phyloP scores from a whole-genome alignment of 164 flowering plant genomes.

The Tetrastigma voinierianum region DNA sequence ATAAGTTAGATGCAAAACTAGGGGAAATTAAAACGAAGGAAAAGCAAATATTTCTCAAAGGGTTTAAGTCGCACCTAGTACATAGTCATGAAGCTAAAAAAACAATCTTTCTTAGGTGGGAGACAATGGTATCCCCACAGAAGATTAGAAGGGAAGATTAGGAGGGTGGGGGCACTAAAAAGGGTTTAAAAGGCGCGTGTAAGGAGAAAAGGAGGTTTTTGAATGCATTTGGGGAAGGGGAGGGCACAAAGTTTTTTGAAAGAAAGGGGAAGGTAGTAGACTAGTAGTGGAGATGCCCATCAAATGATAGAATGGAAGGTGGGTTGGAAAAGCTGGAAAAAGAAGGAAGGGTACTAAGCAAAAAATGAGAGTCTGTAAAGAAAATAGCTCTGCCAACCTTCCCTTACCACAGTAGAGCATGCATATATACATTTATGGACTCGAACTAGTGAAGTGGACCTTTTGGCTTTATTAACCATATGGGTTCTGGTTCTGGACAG shows the following conservation, averaged over 20 bases:
- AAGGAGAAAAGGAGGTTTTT: background rate
- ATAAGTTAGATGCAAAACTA: background rate
- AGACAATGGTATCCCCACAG: conserved; percentile 2
- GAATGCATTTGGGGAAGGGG: background rate
- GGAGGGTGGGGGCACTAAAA: background rate
- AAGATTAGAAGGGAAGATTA: background rate
- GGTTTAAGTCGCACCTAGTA: background rate
- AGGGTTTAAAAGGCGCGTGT: background rate
- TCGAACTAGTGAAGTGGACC: too few relatives aligned
- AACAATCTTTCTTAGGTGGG: background rate
- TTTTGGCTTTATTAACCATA: background rate
- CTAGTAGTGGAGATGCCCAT: background rate
- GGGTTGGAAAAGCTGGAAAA: background rate
- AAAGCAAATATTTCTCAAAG: too few relatives aligned
- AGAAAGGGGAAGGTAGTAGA: background rate
- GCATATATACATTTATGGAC: background rate
- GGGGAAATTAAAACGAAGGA: background rate
- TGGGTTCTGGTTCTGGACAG: background rate
- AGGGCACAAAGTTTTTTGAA: background rate
- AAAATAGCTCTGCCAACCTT: background rate
- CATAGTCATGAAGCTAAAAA: background rate
- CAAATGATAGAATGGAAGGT: background rate
- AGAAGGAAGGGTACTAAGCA: background rate
- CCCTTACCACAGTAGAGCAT: background rate
- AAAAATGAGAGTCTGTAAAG: background rate